Percentiles rank a stretch among this genome's conserved stretches.
phyloP scores from a whole-genome alignment of 192 early-diverging fungal species.

The Coemansia sp. region DNA sequence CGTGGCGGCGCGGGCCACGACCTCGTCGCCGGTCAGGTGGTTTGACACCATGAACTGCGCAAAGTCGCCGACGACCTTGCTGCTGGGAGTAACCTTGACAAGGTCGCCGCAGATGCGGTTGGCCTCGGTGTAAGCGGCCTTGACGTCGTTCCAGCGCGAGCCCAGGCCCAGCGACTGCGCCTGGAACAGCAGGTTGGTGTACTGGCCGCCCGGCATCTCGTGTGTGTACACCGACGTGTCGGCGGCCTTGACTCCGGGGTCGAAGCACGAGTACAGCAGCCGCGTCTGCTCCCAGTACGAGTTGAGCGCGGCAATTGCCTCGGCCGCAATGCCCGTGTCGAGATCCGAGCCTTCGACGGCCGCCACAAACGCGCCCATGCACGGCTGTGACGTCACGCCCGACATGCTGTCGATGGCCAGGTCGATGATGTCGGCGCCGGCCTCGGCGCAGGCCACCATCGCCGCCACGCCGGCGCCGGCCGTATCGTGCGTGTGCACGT shows the following conservation, averaged over 20 bases:
- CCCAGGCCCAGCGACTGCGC: conserved; percentile 91
- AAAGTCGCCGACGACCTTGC: conserved; percentile 97
- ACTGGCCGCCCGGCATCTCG: conserved; percentile 98
- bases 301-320: conserved; percentile 80
- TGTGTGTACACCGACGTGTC: conserved; percentile 93
- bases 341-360: conserved; percentile 73
- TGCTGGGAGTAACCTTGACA: conserved; percentile 96
- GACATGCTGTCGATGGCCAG: conserved; percentile 92
- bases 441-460: conserved; percentile 88
- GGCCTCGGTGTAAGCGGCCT: conserved; percentile 83
- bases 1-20: conserved; percentile 68
- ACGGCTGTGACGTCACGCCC: conserved; percentile 93
- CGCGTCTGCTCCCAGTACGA: conserved; percentile 96
- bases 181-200: conserved; percentile 98
- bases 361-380: conserved; percentile 90
- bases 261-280: conserved; percentile 94
- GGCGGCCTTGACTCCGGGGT: conserved; percentile 80
- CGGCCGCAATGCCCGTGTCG: conserved; percentile 81
- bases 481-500: conserved; percentile 96
- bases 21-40: conserved; percentile 69
- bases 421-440: conserved; percentile 92
- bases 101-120: conserved; percentile 93
- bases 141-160: conserved; percentile 90
- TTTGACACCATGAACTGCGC: conserved; percentile 98
- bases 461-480: conserved; percentile 94